Base-by-base conservation (phyloP, 345 rosid genomes). In the Populus ilicifolia region DNA sequence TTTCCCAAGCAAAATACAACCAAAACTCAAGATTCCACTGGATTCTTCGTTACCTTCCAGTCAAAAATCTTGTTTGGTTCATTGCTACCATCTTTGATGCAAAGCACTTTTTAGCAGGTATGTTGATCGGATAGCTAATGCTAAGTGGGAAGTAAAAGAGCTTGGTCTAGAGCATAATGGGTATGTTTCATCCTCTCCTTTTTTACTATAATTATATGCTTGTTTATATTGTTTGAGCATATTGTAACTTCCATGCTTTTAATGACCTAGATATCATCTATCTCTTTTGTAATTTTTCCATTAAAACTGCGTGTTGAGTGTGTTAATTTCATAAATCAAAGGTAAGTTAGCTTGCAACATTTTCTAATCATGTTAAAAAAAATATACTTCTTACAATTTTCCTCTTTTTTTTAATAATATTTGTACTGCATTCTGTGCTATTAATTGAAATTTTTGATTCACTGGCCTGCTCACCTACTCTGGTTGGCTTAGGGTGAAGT, bases 161-260 rank as follows among this genome's bases (percentile, higher is more conserved):
- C 90, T 96, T 29, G 99, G 99, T 52, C 83, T 96, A 67, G 99
- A 96, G 85, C 99, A 96, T 73, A 96, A 96, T 81, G 98, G 99
- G 98, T 96, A 79, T 69, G 97, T 89, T 79, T 75, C 82, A 38
- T 73, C 39, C 25, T 17, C 52, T 80, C 27, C 13, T 2, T 54
- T 66, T 66, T 75, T 36, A 6, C 63, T 25, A 39, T 36, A 20
- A 10, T 39, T 9, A 20, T 20, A 21, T 6, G 8, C 21, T 20
- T 2, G 7, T 20, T 18, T 18, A 52, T 52, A 20, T 20, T 52
- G 23, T 52, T 52, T 4, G 8, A 20, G n/a, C 21, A 18, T 20
- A 11, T 79, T 43, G 8, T 33, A 33, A 62, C 23, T 48, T 67
- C 23, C 18, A 75, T 30, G 36, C 44, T 43, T n/a, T 33, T 17